Evolutionary conservation across 805 yeast species (phyloP).

Genomic region (Sugiyamaella marilandica): DNA sequence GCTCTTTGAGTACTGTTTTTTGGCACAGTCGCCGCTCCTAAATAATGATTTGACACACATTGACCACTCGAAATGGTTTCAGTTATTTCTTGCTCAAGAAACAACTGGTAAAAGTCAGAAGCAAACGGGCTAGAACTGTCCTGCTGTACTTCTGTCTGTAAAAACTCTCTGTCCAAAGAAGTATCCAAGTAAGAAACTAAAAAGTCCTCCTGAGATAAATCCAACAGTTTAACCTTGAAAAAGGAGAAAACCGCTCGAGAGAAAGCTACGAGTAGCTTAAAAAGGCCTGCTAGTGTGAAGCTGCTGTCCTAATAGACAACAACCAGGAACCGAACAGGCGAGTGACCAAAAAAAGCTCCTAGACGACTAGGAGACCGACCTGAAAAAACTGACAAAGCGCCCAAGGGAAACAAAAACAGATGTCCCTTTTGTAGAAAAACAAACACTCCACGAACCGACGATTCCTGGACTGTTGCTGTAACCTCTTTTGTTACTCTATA

Average conservation of each 20-base stretch:
- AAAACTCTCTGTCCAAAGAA: conserved; percentile 6
- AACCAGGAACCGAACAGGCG: not conserved
- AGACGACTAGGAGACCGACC: not conserved
- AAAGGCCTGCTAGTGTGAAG: not conserved
- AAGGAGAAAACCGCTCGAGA: not conserved
- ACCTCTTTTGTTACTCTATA: not conserved
- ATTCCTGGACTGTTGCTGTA: not conserved
- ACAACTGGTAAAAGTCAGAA: conserved; percentile 6
- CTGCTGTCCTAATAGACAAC: not conserved
- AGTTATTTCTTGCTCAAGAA: conserved; percentile 2
- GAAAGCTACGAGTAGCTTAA: conserved; percentile 1
- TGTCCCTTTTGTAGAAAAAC: not conserved
- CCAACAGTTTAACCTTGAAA: conserved; percentile 8
- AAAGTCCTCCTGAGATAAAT: conserved; percentile 8
- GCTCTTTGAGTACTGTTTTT: not conserved
- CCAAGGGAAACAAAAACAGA: not conserved
- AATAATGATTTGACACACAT: not conserved
- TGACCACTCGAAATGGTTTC: not conserved
- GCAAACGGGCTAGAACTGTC: conserved; percentile 1
- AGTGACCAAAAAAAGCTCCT: not conserved
- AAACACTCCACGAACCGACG: not conserved
- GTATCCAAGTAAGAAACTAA: conserved; percentile 6
- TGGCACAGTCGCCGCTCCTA: not conserved
- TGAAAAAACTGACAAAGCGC: not conserved
- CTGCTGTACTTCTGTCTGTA: not conserved